Evolutionary conservation across 176 grass and related monocot genomes (phyloP), one percentile per base, ranked within the genome.

Genomic region (Aechmea fasciata): DNA sequence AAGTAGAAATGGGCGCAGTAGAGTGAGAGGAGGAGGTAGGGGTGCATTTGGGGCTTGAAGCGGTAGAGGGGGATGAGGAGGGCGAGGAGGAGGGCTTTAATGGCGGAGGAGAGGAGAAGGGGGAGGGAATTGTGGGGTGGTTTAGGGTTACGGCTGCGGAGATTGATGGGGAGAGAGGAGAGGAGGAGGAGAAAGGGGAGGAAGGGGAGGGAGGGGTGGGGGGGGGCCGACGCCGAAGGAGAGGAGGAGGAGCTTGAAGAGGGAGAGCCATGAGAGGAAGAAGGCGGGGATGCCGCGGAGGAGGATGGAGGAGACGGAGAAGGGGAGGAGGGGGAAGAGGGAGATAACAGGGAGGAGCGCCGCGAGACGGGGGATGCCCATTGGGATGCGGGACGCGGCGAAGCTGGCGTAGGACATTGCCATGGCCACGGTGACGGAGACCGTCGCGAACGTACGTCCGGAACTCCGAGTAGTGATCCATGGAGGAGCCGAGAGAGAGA

Each of bases 1-100:
- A 90, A 70, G 79, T 90, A 90, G 50, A 90, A 11, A 70, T 90
- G 87, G 9, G 29, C 0, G 20, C 70, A 29, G 51, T 91, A 91
- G 0, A 91, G 47, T 1, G 11, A 47, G 3, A 87, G 80, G 12
- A 86, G 77, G 12, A 79, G 53, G 80, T 72, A 81, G n/a, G 23
- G 20, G 70, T 17, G 74, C 47, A 81, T 78, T 5, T 57, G 47
- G 51, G 11, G 50, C 78, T 83, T 79, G 73, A 77, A 80, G 20
- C 75, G 77, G 77, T 86, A 91, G 66, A 69, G 23, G 72, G 85
- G 74, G 52, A 86, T 72, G 55, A 81, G 1, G 29, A 11, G 9
- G 29, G 73, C 25, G 64, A 82, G 20, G 47, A 81, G 29, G 19
- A 69, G 41, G 11, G 41, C 63, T 63, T 64, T 70, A 55, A 69